Evolutionary conservation across 169 alveolate species (phyloP).

Genomic region (Cryptosporidium baileyi): DNA sequence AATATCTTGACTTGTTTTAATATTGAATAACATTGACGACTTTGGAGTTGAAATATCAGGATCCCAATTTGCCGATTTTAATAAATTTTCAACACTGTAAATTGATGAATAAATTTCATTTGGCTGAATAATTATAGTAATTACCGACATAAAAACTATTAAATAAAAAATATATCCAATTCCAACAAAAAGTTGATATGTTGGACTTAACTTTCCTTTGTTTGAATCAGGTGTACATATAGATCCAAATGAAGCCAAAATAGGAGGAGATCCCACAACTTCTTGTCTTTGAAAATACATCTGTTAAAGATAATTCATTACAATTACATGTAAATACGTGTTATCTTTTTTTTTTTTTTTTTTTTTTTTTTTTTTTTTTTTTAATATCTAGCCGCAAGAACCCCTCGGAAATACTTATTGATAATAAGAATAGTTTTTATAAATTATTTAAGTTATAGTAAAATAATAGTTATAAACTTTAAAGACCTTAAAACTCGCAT

Average conservation of each 20-base stretch:
- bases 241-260: conserved; percentile 46
- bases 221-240: conserved; percentile 5
- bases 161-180: conserved; percentile 45
- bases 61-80: conserved; percentile 63
- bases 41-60: conserved; percentile 50
- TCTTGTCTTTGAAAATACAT: conserved; percentile 52
- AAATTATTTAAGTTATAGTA: too few relatives aligned
- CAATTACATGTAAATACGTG: too few relatives aligned
- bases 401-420: too few relatives aligned
- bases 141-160: conserved; percentile 17
- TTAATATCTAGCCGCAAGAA: too few relatives aligned
- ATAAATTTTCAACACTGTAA: background rate
- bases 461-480: too few relatives aligned
- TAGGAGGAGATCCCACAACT: conserved; percentile 34
- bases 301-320: background rate
- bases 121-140: conserved; percentile 37
- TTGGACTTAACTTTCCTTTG: conserved; percentile 37
- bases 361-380: too few relatives aligned
- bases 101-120: conserved; percentile 38
- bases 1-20: conserved; percentile 31
- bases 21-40: background rate
- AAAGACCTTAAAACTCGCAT: too few relatives aligned
- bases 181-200: conserved; percentile 64
- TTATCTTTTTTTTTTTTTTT: too few relatives aligned
- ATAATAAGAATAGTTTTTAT: too few relatives aligned